Conservation (phyloP, 208 protist species). For the Polymyxa betae region DNA sequence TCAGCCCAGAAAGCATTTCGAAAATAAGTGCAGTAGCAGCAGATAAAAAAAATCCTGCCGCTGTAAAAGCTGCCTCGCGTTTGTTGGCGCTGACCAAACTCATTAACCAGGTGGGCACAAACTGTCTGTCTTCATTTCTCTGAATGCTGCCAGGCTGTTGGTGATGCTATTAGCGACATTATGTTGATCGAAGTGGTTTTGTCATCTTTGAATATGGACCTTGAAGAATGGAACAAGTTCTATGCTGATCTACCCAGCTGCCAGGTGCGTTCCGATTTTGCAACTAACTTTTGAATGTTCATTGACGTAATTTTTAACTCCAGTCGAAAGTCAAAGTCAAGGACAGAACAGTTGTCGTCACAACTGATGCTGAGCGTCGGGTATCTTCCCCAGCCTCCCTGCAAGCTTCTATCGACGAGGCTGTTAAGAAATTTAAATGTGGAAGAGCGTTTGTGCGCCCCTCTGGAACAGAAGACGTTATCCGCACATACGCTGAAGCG, state of each 20-base stretch:
- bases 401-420: constrained; percentile 79
- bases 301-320: not conserved
- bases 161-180: constrained; percentile 82
- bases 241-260: constrained; percentile 76
- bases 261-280: constrained; percentile 66
- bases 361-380: constrained; percentile 76
- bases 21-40: not conserved
- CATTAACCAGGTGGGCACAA: constrained; percentile 70
- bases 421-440: constrained; percentile 67
- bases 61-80: constrained; percentile 16
- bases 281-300: not conserved
- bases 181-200: constrained; percentile 79
- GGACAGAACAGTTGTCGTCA: constrained; percentile 58
- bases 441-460: constrained; percentile 83
- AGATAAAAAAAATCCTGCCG: not conserved
- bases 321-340: not conserved
- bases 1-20: constrained; percentile 65
- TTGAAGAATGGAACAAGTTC: constrained; percentile 71
- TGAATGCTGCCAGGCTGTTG: constrained; percentile 69
- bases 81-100: constrained; percentile 68
- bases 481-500: constrained; percentile 81
- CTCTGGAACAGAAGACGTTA: constrained; percentile 89
- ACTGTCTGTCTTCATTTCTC: not conserved
- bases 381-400: constrained; percentile 75
- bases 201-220: constrained; percentile 66